These are phyloP conservation scores for Nakazawaea peltata DNA, from an alignment of 805 yeast species.

Conservation along the genomic window DNA sequence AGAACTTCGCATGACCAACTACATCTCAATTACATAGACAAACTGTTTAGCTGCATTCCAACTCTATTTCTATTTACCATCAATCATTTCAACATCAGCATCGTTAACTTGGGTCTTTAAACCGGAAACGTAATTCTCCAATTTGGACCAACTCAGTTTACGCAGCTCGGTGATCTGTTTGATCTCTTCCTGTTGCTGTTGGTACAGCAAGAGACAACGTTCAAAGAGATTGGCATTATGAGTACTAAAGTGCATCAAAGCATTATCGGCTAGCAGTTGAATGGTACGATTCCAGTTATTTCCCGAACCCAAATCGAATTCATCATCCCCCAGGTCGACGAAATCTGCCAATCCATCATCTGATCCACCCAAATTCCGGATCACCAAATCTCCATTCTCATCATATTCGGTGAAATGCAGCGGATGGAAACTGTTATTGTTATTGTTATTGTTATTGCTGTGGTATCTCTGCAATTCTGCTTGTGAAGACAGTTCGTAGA, in stretches of 20 bases:
- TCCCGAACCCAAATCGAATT: constrained; percentile 26
- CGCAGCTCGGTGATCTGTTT: constrained; percentile 53
- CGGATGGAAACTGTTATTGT: constrained; percentile 14
- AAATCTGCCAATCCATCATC: constrained; percentile 4
- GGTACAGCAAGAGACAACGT: constrained; percentile 83
- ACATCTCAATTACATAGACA: too few species aligned
- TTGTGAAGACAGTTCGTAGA: constrained; percentile 67
- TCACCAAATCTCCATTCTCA: constrained; percentile 9
- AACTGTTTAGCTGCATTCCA: too few species aligned
- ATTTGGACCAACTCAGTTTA: constrained; percentile 61
- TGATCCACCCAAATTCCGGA: constrained; percentile 3
- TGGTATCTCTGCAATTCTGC: constrained; percentile 22
- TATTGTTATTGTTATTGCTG: too few species aligned
- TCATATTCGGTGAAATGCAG: constrained; percentile 11
- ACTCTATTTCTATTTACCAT: background rate
- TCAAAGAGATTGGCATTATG: constrained; percentile 87
- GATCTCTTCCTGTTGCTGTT: constrained; percentile 71
- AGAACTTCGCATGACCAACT: too few species aligned
- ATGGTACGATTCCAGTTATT: constrained; percentile 90
- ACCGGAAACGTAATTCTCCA: constrained; percentile 50
- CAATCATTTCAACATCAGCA: constrained; percentile 1
- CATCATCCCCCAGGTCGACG: constrained; percentile 28
- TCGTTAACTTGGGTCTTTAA: constrained; percentile 13
- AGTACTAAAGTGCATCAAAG: constrained; percentile 87
- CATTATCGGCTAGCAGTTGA: constrained; percentile 83